A percentile compares a stretch with the other conserved stretches of the same genome.
These are phyloP conservation scores for Pseudonectria buxi DNA, from an alignment of 2,329 filamentous ascomycete genomes.

Conservation along the genomic window DNA sequence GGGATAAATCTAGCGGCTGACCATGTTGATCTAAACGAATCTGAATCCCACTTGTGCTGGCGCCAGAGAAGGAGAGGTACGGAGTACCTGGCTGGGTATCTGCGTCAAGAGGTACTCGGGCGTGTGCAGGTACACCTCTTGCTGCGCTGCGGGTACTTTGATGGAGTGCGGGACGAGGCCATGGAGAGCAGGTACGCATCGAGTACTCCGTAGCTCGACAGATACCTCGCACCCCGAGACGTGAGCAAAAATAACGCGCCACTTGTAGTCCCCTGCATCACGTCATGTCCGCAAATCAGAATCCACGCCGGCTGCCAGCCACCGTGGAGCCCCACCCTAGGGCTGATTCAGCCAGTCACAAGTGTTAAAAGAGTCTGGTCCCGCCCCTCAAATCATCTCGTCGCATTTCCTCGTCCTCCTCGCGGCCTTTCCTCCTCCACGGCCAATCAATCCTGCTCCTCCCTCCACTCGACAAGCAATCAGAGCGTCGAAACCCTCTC, in stretches of 20 bases:
- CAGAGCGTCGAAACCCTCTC: constrained; percentile 25
- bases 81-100: too few species aligned
- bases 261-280: constrained; percentile 22
- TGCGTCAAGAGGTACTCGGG: too few species aligned
- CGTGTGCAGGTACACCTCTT: too few species aligned
- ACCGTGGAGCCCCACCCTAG: constrained; percentile 27
- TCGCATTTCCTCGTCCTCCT: constrained; percentile 38
- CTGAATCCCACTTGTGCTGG: too few species aligned
- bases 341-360: constrained; percentile 47
- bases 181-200: too few species aligned
- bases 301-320: constrained; percentile 18
- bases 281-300: constrained; percentile 27
- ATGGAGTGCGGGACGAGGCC: too few species aligned
- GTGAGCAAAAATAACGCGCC: constrained; percentile 11
- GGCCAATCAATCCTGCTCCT: constrained; percentile 40
- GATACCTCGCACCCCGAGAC: too few species aligned
- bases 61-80: too few species aligned
- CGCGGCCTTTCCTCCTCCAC: constrained; percentile 32
- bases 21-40: too few species aligned
- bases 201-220: too few species aligned
- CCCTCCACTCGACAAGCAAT: constrained; percentile 33
- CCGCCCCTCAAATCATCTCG: constrained; percentile 47
- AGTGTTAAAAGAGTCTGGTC: constrained; percentile 36
- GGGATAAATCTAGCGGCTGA: too few species aligned
- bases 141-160: too few species aligned